Base-by-base conservation (phyloP, 768 basidiomycete genomes). In the Mycena chlorophos region DNA sequence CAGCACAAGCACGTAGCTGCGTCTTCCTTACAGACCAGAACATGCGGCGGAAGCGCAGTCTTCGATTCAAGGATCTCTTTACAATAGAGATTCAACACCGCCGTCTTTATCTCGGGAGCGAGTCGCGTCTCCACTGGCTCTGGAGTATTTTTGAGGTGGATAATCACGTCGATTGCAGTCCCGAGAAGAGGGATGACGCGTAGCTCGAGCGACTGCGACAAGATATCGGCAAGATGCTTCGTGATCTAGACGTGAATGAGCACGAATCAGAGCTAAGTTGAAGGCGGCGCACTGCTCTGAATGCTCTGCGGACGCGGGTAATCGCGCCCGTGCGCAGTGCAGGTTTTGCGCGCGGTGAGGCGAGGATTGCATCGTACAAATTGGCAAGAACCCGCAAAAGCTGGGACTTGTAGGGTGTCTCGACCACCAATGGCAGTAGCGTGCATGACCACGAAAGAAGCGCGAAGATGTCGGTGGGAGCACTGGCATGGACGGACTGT, bases 1-100 rank as follows among this genome's bases (percentile, higher is more conserved):
- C 10, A 48, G 42, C 6, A 22, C 23, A 14, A 16, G 30, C 16
- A 47, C 26, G 22, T 13, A 14, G n/a, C 5, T 28, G 12, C 16
- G 6, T 4, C 2, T 4, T 43, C 39, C 12, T 23, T 27, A 69
- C 81, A 19, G 69, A 89, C 91, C 56, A 74, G 75, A 19, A 80
- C 66, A 58, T 96, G 85, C 1, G 71, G 53, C 0, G 88, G 78
- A 8, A 92, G 77, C 2, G 78, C 68, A 1, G 73, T 73, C 70
- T 87, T 91, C 0, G 90, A 80, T 72, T 88, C 83, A 19, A 96
- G 66, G 4, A 95, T 74, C 5, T 79, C 69, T 20, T 69, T 79
- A 1, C 78, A 70, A 63, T 91, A 94, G 27, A 86, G 73, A 17
- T 70, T 69, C 17, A 89, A 55, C 31, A 94, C 79, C 3, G 76